phyloP scores from a whole-genome alignment of 2,329 filamentous ascomycete genomes.

The Penicillium rolfsii region DNA sequence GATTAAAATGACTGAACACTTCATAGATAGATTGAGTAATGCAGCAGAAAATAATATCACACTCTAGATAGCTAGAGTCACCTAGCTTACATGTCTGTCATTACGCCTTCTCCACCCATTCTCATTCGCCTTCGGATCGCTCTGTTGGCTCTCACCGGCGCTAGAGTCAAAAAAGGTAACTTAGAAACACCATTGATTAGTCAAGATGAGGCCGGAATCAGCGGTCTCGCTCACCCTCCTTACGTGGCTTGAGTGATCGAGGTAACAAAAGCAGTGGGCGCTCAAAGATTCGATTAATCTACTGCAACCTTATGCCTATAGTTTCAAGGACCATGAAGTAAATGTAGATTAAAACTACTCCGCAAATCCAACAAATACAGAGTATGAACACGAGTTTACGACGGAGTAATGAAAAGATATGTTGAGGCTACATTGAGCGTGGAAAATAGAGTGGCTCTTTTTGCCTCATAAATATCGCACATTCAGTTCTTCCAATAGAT shows the following conservation, averaged over 20 bases:
- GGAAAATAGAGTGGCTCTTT: too few relatives aligned
- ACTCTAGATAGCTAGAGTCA: neutral
- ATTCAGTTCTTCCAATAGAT: slow-evolving; percentile 45
- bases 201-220: neutral
- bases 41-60: too few relatives aligned
- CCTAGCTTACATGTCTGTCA: neutral
- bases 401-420: too few relatives aligned
- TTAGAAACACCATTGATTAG: neutral
- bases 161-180: neutral
- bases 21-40: too few relatives aligned
- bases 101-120: neutral
- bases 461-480: neutral
- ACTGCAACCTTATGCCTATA: slow-evolving; percentile 35
- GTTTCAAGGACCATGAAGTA: slow-evolving; percentile 48
- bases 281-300: slow-evolving; percentile 29
- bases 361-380: slow-evolving; percentile 39
- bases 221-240: neutral
- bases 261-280: neutral
- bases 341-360: slow-evolving; percentile 43
- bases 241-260: neutral
- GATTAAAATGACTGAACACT: too few relatives aligned
- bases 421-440: too few relatives aligned
- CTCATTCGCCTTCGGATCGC: neutral
- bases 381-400: too few relatives aligned
- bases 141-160: neutral